These are phyloP conservation scores for Prunus fruticosa DNA, from an alignment of 306 rosid genomes.

Conservation along the genomic window DNA sequence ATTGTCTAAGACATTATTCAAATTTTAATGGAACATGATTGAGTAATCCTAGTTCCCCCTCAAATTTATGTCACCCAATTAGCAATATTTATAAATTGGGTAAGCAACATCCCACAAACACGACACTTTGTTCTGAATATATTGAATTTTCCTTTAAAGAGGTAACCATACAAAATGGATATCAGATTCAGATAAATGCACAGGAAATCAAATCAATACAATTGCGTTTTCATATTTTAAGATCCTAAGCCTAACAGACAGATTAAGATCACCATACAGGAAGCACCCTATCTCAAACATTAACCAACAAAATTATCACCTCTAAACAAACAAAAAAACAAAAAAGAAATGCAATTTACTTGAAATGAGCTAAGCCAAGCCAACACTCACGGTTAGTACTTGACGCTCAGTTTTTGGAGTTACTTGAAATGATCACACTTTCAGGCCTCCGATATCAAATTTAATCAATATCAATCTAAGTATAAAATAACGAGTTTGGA, in stretches of 20 bases:
- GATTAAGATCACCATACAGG: neutral
- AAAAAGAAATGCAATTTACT: neutral
- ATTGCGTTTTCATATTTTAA: neutral
- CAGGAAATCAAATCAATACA: neutral
- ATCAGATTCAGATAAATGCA: too few relatives aligned
- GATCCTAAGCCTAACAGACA: neutral
- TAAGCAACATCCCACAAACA: neutral
- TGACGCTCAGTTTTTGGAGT: neutral
- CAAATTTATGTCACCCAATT: neutral
- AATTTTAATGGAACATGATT: neutral
- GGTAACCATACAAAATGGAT: neutral
- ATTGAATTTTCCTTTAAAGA: neutral
- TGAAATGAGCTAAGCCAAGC: too few relatives aligned
- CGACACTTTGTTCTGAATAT: neutral
- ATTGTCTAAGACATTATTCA: neutral
- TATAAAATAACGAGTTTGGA: neutral
- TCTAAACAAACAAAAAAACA: neutral
- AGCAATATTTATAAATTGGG: neutral
- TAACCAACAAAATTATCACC: neutral
- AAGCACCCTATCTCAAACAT: too few relatives aligned
- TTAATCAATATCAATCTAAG: neutral
- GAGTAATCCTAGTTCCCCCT: neutral
- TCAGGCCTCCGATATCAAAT: neutral
- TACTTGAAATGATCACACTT: neutral
- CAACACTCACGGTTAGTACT: neutral